These are phyloP conservation scores for Neofusicoccum parvum DNA, from an alignment of 2,329 filamentous ascomycete species.

Conservation along the genomic window DNA sequence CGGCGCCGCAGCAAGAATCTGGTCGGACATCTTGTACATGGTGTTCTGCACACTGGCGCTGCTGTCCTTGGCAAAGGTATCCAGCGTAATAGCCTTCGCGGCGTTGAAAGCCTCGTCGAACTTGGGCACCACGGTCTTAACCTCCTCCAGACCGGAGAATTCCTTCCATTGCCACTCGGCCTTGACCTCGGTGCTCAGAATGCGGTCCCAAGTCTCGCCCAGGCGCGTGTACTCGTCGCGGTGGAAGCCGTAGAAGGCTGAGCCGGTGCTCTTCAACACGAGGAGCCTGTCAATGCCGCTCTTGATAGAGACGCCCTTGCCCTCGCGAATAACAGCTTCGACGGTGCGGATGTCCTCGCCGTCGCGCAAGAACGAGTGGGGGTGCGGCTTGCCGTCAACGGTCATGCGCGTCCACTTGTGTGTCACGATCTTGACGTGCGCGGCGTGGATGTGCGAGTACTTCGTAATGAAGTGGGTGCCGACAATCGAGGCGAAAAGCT, in stretches of 20 bases:
- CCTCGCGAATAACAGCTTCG: slow-evolving; percentile 68
- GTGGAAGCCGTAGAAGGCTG: slow-evolving; percentile 92
- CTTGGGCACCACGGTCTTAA: slow-evolving; percentile 62
- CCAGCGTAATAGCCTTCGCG: slow-evolving; percentile 84
- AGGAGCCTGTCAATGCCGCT: slow-evolving; percentile 80
- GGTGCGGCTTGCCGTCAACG: slow-evolving; percentile 85
- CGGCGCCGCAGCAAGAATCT: slow-evolving; percentile 76
- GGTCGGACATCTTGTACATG: slow-evolving; percentile 98
- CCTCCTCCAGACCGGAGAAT: slow-evolving; percentile 67
- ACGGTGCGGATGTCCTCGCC: slow-evolving; percentile 85
- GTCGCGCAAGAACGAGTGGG: slow-evolving; percentile 92
- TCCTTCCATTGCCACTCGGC: slow-evolving; percentile 81
- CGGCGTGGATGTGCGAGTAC: slow-evolving; percentile 84
- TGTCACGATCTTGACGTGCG: slow-evolving; percentile 78
- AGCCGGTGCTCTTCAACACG: slow-evolving; percentile 95
- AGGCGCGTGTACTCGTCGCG: slow-evolving; percentile 92
- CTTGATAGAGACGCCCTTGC: slow-evolving; percentile 71
- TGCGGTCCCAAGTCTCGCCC: slow-evolving; percentile 89
- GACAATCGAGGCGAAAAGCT: slow-evolving; percentile 84
- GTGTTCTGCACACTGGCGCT: slow-evolving; percentile 94
- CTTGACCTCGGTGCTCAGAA: slow-evolving; percentile 91
- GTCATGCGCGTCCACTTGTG: slow-evolving; percentile 91
- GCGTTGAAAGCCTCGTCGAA: slow-evolving; percentile 80
- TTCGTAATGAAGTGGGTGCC: slow-evolving; percentile 85
- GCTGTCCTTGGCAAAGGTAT: slow-evolving; percentile 85